Conservation (phyloP, 345 rosid genomes). For the Arabidopsis arenosa region DNA sequence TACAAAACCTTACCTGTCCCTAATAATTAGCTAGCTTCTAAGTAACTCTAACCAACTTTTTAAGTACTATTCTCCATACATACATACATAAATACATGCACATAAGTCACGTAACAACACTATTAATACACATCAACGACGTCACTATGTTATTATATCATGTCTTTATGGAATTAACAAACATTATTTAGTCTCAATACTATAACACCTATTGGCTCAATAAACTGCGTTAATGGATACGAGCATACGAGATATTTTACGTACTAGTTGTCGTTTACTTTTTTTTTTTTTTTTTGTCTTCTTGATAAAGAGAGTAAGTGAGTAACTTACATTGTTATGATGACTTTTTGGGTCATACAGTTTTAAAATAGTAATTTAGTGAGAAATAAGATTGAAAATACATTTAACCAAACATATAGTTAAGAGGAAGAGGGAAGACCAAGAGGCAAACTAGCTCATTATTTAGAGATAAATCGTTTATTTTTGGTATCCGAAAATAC, state of each 20-base stretch:
- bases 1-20: slow-evolving; percentile 32
- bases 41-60: slow-evolving; percentile 25
- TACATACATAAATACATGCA: not conserved
- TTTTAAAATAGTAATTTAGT: too few relatives aligned
- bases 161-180: slow-evolving; percentile 17
- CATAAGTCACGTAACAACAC: slow-evolving; percentile 33
- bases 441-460: too few relatives aligned
- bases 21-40: not conserved
- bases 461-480: too few relatives aligned
- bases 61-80: slow-evolving; percentile 15
- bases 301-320: too few relatives aligned
- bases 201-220: slow-evolving; percentile 19
- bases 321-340: too few relatives aligned
- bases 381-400: too few relatives aligned
- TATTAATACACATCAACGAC: slow-evolving; percentile 14
- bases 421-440: too few relatives aligned
- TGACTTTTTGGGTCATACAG: too few relatives aligned
- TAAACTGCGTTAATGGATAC: not conserved
- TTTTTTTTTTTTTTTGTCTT: too few relatives aligned
- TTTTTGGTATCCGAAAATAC: too few relatives aligned
- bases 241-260: not conserved
- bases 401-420: too few relatives aligned
- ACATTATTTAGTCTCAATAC: slow-evolving; percentile 15
- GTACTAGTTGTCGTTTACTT: not conserved
- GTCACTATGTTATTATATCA: slow-evolving; percentile 9